Conservation (phyloP, 306 rosid species). For the Quercus ilex region DNA sequence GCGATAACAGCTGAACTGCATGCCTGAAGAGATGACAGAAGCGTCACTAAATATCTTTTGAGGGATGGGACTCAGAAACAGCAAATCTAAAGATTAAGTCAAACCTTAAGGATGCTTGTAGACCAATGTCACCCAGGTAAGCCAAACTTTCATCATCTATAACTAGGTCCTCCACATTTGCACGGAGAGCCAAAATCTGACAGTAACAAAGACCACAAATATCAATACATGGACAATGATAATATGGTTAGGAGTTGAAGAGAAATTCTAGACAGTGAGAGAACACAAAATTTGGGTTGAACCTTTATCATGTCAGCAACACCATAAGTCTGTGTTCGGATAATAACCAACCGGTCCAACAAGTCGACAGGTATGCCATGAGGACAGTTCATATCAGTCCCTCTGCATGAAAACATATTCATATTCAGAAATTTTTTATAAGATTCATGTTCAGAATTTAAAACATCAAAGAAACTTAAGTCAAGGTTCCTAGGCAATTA, state of each 20-base stretch:
- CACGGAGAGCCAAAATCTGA: constrained; percentile 85
- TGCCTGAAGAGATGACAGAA: constrained; percentile 47
- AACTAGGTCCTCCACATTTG: constrained; percentile 85
- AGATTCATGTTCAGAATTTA: no score
- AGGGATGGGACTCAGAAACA: constrained; percentile 11
- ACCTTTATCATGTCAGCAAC: constrained; percentile 98
- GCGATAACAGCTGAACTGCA: constrained; percentile 83
- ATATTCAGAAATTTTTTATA: constrained; percentile 13
- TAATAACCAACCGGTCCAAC: constrained; percentile 83
- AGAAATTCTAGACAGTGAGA: background rate
- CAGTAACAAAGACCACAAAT: constrained; percentile 11
- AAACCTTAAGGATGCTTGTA: constrained; percentile 75
- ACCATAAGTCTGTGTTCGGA: constrained; percentile 14
- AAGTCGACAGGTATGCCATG: constrained; percentile 98
- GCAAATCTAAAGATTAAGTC: constrained; percentile 19
- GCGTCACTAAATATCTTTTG: constrained; percentile 9
- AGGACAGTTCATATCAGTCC: constrained; percentile 94
- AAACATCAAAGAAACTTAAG: background rate
- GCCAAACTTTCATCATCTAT: constrained; percentile 93
- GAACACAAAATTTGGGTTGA: no score
- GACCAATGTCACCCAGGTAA: constrained; percentile 88
- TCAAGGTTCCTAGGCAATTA: background rate
- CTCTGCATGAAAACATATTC: constrained; percentile 43
- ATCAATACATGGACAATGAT: constrained; percentile 9
- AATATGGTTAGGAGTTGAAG: background rate